Evolutionary conservation across 257 asterid genomes (phyloP).

Genomic region (Solanum sejunctum): DNA sequence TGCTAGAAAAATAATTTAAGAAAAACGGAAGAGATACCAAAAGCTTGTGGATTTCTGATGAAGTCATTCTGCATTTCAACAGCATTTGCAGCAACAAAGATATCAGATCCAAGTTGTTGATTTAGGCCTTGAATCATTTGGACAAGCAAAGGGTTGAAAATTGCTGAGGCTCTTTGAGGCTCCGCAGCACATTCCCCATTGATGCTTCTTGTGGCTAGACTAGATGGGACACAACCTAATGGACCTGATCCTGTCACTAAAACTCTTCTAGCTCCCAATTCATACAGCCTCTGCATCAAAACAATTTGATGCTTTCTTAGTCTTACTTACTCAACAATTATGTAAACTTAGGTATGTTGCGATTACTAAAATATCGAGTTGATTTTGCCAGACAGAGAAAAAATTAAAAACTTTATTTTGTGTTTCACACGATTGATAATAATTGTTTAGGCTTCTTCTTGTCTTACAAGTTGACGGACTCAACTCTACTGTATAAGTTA

Average conservation of each 20-base stretch:
- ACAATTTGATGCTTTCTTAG: background rate
- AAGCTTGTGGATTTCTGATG: conserved; percentile 54
- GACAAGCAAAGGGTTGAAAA: conserved; percentile 60
- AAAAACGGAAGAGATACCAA: conserved; percentile 17
- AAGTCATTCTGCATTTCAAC: conserved; percentile 44
- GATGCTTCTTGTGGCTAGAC: conserved; percentile 48
- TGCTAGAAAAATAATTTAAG: background rate
- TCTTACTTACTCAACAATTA: background rate
- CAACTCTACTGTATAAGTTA: background rate
- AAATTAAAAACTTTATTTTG: background rate
- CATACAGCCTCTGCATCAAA: conserved; percentile 56
- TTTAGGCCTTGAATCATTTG: conserved; percentile 47
- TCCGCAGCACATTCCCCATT: conserved; percentile 62
- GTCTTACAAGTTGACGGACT: background rate
- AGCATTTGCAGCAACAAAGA: conserved; percentile 64
- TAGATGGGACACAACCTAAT: conserved; percentile 81
- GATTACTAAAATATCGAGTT: background rate
- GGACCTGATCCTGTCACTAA: conserved; percentile 92
- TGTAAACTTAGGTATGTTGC: background rate
- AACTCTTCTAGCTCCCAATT: conserved; percentile 58
- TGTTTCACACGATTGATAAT: background rate
- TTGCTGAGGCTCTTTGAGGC: conserved; percentile 47
- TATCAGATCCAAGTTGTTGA: conserved; percentile 28
- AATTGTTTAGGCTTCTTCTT: background rate
- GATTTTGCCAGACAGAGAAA: background rate